Base-by-base conservation (phyloP, 73 alveolate species). In the Paramecium primaurelia region DNA sequence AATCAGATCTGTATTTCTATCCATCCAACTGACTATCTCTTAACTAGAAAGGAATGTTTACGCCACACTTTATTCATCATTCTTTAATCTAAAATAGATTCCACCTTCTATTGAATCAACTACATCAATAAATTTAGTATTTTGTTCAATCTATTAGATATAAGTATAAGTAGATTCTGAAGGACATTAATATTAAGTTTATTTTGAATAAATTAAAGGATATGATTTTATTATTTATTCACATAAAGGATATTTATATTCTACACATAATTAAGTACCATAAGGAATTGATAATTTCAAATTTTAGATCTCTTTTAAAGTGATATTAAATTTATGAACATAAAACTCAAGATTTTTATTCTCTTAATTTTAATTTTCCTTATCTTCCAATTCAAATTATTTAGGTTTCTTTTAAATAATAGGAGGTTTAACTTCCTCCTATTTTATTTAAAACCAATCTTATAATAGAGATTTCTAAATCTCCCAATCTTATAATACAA, bases 21-120 rank as follows among this genome's bases (percentile, higher is more conserved):
- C 87, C 87, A 73, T 73, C 87, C 87, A 73, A 37, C 47, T 73
- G n/a, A 40, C 87, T 40, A 73, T 73, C 40, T 73, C 87, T 37
- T 37, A 73, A 37, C 60, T 16, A 36, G 87, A 37, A 22, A 73
- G 59, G 18, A 73, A 38, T 1, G 87, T 37, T 36, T 73, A 38
- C 1, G 87, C 87, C 11, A 73, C 6, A 36, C 12, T 40, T 20
- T 73, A 16, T 12, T 73, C 59, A 73, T 73, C 47, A 16, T 64
- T 40, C 18, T 73, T 73, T 22, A 73, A n/a, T 38, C 59, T 73
- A 73, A 73, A 73, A 22, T 36, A 44, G 1, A 73, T 73, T 7
- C 87, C 87, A 37, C 87, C 87, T 20, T 73, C 87, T 16, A 73
- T 36, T 4, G 58, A 37, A 40, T 73, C 87, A 36, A 73, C 87